Evolutionary conservation across 2,329 filamentous ascomycete species (phyloP).

Genomic region (Exophiala aquamarina): DNA sequence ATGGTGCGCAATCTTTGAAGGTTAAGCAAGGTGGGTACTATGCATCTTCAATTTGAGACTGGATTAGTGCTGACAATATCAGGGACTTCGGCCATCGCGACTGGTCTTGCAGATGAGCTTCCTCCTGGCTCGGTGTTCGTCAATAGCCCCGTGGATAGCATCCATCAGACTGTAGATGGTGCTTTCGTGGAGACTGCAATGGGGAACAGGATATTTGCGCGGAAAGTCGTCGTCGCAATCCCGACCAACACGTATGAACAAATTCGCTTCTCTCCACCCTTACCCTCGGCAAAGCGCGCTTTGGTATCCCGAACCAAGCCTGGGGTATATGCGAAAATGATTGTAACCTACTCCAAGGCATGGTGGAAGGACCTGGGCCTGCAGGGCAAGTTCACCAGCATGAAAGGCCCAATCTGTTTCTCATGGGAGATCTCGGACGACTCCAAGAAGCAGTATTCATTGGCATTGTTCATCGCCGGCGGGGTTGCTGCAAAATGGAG

Average conservation of each 20-base stretch:
- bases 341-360: slow-evolving; percentile 43
- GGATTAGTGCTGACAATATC: not conserved
- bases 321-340: slow-evolving; percentile 39
- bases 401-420: slow-evolving; percentile 45
- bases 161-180: slow-evolving; percentile 34
- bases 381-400: slow-evolving; percentile 38
- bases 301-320: slow-evolving; percentile 33
- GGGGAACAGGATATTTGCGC: slow-evolving; percentile 34
- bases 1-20: slow-evolving; percentile 5
- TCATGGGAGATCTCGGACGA: slow-evolving; percentile 44
- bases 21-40: slow-evolving; percentile 43
- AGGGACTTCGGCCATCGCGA: slow-evolving; percentile 19
- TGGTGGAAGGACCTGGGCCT: slow-evolving; percentile 37
- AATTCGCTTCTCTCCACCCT: slow-evolving; percentile 47
- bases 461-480: slow-evolving; percentile 44
- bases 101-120: slow-evolving; percentile 14
- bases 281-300: slow-evolving; percentile 32
- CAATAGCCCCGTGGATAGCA: slow-evolving; percentile 13
- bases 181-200: slow-evolving; percentile 29
- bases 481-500: slow-evolving; percentile 37
- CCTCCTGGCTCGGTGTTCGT: slow-evolving; percentile 14
- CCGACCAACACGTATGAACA: slow-evolving; percentile 49
- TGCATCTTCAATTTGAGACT: slow-evolving; percentile 34
- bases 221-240: slow-evolving; percentile 50
- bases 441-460: slow-evolving; percentile 26